Evolutionary conservation across 352 stramenopile species (phyloP).

Genomic region (Phytophthora ohioensis): DNA sequence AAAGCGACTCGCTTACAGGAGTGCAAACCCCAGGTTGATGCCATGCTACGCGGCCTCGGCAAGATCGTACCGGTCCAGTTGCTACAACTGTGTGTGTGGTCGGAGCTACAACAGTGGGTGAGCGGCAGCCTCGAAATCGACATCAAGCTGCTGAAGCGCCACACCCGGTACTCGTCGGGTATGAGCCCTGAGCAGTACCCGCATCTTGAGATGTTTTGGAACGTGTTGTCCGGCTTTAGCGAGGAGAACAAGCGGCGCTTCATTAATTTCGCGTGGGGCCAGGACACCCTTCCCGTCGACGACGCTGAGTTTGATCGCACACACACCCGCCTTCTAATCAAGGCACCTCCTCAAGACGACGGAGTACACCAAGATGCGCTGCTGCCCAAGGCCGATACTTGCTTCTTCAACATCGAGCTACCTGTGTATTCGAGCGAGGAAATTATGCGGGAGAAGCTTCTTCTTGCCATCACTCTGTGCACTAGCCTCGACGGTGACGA

Average conservation of each 20-base stretch:
- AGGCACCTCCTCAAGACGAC: conserved; percentile 52
- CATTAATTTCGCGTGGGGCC: conserved; percentile 88
- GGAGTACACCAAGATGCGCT: conserved; percentile 57
- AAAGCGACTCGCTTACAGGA: conserved; percentile 74
- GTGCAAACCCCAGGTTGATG: conserved; percentile 79
- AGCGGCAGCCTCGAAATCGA: conserved; percentile 83
- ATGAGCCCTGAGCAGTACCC: conserved; percentile 78
- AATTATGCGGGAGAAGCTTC: conserved; percentile 74
- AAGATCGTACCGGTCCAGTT: conserved; percentile 77
- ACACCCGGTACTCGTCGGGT: conserved; percentile 82
- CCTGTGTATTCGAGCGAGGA: conserved; percentile 78
- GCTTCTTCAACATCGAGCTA: conserved; percentile 90
- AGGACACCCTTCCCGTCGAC: conserved; percentile 78
- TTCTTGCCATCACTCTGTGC: conserved; percentile 80
- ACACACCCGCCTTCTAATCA: conserved; percentile 78
- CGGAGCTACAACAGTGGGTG: conserved; percentile 82
- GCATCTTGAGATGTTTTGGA: conserved; percentile 85
- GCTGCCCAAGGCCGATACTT: conserved; percentile 84
- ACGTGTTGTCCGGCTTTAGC: conserved; percentile 62
- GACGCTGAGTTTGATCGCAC: conserved; percentile 86
- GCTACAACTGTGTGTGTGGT: conserved; percentile 81
- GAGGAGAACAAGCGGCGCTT: conserved; percentile 85
- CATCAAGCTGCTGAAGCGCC: conserved; percentile 76
- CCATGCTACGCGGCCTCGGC: conserved; percentile 72
- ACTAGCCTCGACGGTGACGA: conserved; percentile 88